Percentiles rank a stretch among this genome's conserved stretches.
phyloP scores from a whole-genome alignment of 176 grass and related monocot species.

The Phyllostachys edulis region DNA sequence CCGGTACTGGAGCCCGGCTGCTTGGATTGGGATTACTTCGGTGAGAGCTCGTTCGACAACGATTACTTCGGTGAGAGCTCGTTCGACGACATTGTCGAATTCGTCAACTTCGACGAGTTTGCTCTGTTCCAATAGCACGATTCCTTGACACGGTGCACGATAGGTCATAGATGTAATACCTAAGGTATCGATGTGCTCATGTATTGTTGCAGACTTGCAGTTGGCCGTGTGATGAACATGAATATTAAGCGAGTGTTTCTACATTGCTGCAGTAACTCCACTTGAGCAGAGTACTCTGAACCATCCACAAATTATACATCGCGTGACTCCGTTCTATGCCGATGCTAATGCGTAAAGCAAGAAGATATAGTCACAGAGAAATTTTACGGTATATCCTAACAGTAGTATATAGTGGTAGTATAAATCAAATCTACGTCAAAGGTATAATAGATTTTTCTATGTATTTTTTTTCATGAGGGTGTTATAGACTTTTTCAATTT shows the following conservation, averaged over 20 bases:
- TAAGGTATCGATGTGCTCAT: neutral
- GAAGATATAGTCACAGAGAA: neutral
- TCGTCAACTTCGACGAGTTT: neutral
- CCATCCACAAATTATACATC: neutral
- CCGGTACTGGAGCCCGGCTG: neutral
- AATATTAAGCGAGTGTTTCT: neutral
- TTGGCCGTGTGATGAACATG: neutral
- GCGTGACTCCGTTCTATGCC: neutral
- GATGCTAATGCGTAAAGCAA: neutral
- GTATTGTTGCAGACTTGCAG: neutral
- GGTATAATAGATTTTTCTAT: too few species aligned
- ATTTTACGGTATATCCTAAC: too few species aligned
- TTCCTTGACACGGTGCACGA: neutral
- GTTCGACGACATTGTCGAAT: neutral
- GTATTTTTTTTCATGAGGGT: too few species aligned
- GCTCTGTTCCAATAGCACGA: neutral
- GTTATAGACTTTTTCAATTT: too few species aligned
- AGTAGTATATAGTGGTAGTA: too few species aligned
- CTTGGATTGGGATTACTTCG: slow-evolving; percentile 13
- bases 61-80: slow-evolving; percentile 6
- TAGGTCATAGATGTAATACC: neutral
- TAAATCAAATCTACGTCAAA: too few species aligned
- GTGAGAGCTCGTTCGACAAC: slow-evolving; percentile 10
- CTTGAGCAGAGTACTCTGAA: neutral
- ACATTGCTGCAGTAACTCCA: neutral